A percentile compares a stretch with the other conserved stretches of the same genome.
Evolutionary conservation across 495 filamentous ascomycete species (phyloP).

Genomic region (Chaetomium cochliodes): DNA sequence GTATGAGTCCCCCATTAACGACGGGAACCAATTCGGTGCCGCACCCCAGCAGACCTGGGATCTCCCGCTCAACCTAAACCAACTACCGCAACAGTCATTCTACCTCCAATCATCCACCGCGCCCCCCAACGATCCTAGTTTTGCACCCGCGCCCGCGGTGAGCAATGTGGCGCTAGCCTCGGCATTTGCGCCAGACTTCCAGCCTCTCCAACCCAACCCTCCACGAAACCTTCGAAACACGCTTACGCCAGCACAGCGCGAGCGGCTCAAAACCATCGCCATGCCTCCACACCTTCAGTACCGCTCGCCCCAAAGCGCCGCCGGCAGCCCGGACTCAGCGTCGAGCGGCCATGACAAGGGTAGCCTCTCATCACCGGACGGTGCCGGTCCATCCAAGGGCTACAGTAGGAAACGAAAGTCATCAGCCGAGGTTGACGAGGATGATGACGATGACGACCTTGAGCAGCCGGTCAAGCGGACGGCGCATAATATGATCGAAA

Average conservation of each 20-base stretch:
- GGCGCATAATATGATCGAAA: conserved; percentile 96
- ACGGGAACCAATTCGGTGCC: conserved; percentile 24
- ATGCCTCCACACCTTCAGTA: conserved; percentile 58
- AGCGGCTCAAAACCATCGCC: conserved; percentile 53
- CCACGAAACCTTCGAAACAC: conserved; percentile 34
- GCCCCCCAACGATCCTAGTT: conserved; percentile 19
- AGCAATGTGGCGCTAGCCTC: conserved; percentile 20
- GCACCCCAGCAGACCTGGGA: conserved; percentile 29
- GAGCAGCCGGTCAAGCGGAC: conserved; percentile 85
- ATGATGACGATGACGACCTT: conserved; percentile 51
- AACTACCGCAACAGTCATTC: conserved; percentile 28
- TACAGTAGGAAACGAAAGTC: conserved; percentile 63
- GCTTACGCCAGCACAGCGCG: conserved; percentile 53
- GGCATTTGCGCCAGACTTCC: conserved; percentile 19
- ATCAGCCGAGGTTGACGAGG: conserved; percentile 51
- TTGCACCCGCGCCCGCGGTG: conserved; percentile 16
- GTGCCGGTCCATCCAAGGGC: conserved; percentile 46
- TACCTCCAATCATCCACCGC: conserved; percentile 26
- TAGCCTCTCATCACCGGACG: conserved; percentile 49
- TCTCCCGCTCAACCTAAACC: conserved; percentile 31
- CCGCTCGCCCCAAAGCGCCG: conserved; percentile 51
- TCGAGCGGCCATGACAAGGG: conserved; percentile 42
- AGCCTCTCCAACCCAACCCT: conserved; percentile 19
- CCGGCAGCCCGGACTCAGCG: conserved; percentile 47
- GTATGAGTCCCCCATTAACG: conserved; percentile 39